Conservation (phyloP, 1,284 basidiomycete species). For the Sporisorium graminicola region DNA sequence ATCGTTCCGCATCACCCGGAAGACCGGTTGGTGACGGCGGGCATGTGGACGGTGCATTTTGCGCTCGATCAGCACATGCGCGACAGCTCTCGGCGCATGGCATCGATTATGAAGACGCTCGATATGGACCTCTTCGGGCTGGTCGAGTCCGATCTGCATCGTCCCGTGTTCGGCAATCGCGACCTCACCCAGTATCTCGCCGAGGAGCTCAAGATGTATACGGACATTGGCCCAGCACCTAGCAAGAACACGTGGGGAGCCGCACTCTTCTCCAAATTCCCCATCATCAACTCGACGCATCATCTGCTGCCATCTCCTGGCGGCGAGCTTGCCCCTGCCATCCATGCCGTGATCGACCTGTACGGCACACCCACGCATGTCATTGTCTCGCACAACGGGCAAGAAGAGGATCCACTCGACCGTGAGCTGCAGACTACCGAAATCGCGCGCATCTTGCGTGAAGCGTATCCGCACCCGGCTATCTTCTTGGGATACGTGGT, state of each 20-base stretch:
- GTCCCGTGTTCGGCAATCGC: constrained; percentile 88
- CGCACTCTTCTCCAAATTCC: constrained; percentile 74
- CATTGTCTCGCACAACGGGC: constrained; percentile 90
- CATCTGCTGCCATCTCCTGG: constrained; percentile 87
- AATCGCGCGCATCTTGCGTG: constrained; percentile 83
- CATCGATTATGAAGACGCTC: constrained; percentile 75
- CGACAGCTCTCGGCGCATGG: constrained; percentile 75
- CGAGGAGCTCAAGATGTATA: constrained; percentile 80
- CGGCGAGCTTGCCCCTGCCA: constrained; percentile 82
- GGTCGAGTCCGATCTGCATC: constrained; percentile 86
- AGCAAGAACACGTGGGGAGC: constrained; percentile 87
- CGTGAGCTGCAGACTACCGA: constrained; percentile 87
- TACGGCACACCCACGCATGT: constrained; percentile 85
- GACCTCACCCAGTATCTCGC: constrained; percentile 72
- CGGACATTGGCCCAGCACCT: constrained; percentile 83
- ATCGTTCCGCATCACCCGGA: constrained; percentile 78
- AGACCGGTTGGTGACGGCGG: constrained; percentile 82
- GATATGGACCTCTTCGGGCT: constrained; percentile 72
- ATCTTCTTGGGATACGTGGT: constrained; percentile 82
- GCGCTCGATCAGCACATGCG: constrained; percentile 64
- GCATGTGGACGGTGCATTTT: constrained; percentile 81
- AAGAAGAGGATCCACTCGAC: constrained; percentile 88
- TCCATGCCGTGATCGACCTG: constrained; percentile 84
- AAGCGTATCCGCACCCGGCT: constrained; percentile 80
- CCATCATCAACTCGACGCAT: constrained; percentile 89